Evolutionary conservation across 2,329 filamentous ascomycete species (phyloP), one percentile per base, ranked within the genome.

Genomic region (Pezicula carpinea): DNA sequence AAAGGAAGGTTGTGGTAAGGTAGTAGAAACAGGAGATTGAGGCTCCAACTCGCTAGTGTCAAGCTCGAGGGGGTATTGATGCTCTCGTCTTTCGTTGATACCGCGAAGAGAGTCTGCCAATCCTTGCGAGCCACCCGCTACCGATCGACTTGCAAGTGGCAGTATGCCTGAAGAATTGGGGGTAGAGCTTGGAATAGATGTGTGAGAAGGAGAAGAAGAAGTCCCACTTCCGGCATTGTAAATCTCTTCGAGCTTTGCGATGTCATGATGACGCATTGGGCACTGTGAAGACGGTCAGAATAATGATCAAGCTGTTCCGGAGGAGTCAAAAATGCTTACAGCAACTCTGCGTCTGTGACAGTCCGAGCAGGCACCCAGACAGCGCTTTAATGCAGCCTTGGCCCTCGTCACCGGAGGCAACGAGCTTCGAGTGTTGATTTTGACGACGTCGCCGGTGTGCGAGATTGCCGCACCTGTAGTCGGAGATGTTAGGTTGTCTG

Each of bases 231-330:
- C 43, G 13, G 46, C 32, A 32, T 42, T 45, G 7, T 44, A 47
- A 5, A 50, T 40, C 17, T 8, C 42, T 44, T 59, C 49, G n/a
- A 63, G 56, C n/a, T 29, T 49, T 8, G 43, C 46, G 17, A 59
- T 53, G 29, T 63, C 60, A 39, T 61, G 58, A 46, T 63, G 60
- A 18, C 59, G 50, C 15, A 62, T 44, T 14, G 56, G 54, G 43
- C 60, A 63, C 59, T 61, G 11, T 1, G 18, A 2, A 17, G n/a
- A n/a, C n/a, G 10, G 15, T 38, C 23, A 38, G n/a, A 18, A 44
- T 15, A 14, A 6, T 6, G n/a, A 17, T 44, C 31, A 6, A 36
- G 6, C 26, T 10, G 5, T n/a, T 29, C 29, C 7, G 10, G 15
- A 13, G n/a, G 6, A 14, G n/a, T 29, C 8, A 17, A 5, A 6